phyloP scores from a whole-genome alignment of 208 protist genomes.

The Leishmania arabica region DNA sequence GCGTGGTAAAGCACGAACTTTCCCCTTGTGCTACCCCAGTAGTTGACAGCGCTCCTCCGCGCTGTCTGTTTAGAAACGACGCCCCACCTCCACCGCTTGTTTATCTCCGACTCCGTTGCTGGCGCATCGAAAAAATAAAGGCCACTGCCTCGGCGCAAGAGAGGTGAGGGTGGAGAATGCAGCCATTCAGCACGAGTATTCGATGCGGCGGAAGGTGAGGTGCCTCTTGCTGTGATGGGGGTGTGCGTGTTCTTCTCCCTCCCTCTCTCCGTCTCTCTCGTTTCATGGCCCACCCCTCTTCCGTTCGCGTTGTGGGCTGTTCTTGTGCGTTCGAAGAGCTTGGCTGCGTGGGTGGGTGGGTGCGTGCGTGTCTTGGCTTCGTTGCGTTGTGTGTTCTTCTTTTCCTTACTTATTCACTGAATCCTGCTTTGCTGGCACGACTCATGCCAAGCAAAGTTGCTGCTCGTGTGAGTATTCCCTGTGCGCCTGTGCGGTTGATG shows the following conservation, averaged over 20 bases:
- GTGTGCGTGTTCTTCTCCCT: background rate
- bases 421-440: background rate
- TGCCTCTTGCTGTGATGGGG: background rate
- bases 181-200: background rate
- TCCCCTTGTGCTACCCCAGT: background rate
- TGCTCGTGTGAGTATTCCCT: background rate
- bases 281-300: background rate
- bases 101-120: background rate
- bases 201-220: background rate
- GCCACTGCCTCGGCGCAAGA: background rate
- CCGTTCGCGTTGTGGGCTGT: background rate
- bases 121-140: background rate
- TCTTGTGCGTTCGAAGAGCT: background rate
- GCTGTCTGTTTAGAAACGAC: background rate
- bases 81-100: background rate
- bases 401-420: background rate
- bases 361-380: background rate
- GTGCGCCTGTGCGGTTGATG: background rate
- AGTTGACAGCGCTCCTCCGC: too few relatives aligned
- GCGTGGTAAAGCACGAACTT: background rate
- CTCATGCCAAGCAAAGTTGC: background rate
- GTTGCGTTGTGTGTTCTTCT: background rate
- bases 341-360: background rate
- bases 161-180: background rate
- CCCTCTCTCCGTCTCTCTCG: background rate